Evolutionary conservation across 805 yeast species (phyloP).

Genomic region (Candida awuae): DNA sequence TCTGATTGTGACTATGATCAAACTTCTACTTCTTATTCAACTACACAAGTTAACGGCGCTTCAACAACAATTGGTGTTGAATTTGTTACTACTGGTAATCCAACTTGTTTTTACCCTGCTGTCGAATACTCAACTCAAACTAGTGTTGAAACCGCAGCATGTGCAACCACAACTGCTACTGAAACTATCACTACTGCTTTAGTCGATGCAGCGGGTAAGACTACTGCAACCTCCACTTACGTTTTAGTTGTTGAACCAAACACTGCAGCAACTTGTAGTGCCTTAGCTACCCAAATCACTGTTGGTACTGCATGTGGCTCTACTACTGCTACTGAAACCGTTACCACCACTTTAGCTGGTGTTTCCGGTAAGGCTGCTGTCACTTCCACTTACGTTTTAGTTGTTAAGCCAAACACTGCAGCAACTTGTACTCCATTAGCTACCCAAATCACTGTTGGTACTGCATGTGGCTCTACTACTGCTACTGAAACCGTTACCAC

Average conservation of each 20-base stretch:
- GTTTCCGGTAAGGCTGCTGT: conserved; percentile 1
- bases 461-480: not conserved
- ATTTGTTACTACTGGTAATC: not conserved
- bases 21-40: conserved; percentile 2
- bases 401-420: not conserved
- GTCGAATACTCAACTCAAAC: not conserved
- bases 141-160: not conserved
- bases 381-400: conserved; percentile 1
- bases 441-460: not conserved
- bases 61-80: conserved; percentile 3
- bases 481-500: conserved; percentile 1
- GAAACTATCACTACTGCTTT: not conserved
- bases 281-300: not conserved
- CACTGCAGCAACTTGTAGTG: not conserved
- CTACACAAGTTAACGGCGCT: not conserved
- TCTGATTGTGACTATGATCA: conserved; percentile 3
- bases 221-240: not conserved
- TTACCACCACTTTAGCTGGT: not conserved
- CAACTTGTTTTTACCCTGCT: conserved; percentile 1
- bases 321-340: not conserved
- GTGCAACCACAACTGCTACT: not conserved
- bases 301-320: not conserved
- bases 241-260: conserved; percentile 1
- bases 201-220: not conserved
- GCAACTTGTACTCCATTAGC: not conserved